phyloP scores from a whole-genome alignment of 495 filamentous ascomycete genomes.

The Bathelium albidoporum region DNA sequence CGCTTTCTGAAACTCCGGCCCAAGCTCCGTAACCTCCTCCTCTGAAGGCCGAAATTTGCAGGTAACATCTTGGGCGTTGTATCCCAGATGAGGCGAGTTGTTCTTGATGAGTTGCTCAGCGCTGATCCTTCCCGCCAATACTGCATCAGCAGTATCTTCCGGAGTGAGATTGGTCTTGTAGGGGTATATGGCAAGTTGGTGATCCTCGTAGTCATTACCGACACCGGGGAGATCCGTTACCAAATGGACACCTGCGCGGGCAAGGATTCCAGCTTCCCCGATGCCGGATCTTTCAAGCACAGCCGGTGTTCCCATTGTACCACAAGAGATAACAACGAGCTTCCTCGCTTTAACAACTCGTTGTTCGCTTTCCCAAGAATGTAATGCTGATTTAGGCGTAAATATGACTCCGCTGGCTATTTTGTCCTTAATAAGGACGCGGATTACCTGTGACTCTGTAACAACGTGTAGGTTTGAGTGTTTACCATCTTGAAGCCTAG shows the following conservation, averaged over 20 bases:
- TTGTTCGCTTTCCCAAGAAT: conserved; percentile 27
- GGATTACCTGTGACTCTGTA: conserved; percentile 18
- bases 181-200: conserved; percentile 17
- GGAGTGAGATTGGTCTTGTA: conserved; percentile 18
- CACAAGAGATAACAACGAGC: conserved; percentile 24
- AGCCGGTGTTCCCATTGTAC: conserved; percentile 24
- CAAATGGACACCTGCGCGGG: conserved; percentile 12
- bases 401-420: conserved; percentile 23
- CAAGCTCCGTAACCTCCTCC: conserved; percentile 19
- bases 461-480: conserved; percentile 25
- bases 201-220: conserved; percentile 25
- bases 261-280: conserved; percentile 19
- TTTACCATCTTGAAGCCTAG: conserved; percentile 25
- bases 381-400: conserved; percentile 16
- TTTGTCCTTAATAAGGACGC: conserved; percentile 18
- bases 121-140: conserved; percentile 27
- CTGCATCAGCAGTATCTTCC: conserved; percentile 22
- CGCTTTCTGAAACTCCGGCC: conserved; percentile 5
- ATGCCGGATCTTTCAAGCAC: conserved; percentile 28
- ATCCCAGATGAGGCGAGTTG: conserved; percentile 28
- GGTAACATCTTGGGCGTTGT: conserved; percentile 40
- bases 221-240: conserved; percentile 22
- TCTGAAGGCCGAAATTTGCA: conserved; percentile 18
- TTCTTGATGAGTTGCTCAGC: conserved; percentile 19
- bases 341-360: conserved; percentile 32